Evolutionary conservation across 345 rosid species (phyloP), one percentile per base, ranked within the genome.

Genomic region (Gossypium thurberi): DNA sequence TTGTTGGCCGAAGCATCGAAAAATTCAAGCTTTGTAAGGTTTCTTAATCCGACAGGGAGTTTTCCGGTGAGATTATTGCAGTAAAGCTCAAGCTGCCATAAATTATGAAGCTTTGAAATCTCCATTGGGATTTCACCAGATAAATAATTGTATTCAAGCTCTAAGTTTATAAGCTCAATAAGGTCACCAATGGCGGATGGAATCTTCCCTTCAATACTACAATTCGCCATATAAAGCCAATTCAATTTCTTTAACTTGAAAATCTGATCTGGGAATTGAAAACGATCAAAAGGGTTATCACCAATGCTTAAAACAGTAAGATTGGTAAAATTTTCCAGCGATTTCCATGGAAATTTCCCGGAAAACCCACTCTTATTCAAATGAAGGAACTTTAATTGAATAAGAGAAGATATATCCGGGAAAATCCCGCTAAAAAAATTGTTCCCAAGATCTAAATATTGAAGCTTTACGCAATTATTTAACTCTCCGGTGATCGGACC

Each of bases 361-460:
- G 90, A 78, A 53, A 90, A 83, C 0, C 90, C 90, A 37, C 90
- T 90, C 56, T 14, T 78, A 78, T 92, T 92, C 43, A 92, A 25
- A 74, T 86, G 82, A 0, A 92, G 81, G 70, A 71, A 83, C 73
- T 83, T 83, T 55, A 94, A 77, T 70, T 84, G 80, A 42, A 5
- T 77, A 8, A 94, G 72, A 63, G 87, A 44, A 1, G 98, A 82
- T 62, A 92, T 66, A 1, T 82, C 85, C 0, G 97, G 98, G 75
- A 94, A 82, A 3, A 76, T 2, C 17, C 97, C 97, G 0, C 81
- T 50, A 74, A 94, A 92, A 15, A 70, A 6, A 71, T 90, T 90
- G 91, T 88, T 89, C 0, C 96, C 97, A 7, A 94, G 86, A 75
- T 94, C 91, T 64, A 94, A 72, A 75, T 90, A 90, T 40, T 53